Percentiles rank a stretch among this genome's conserved stretches.
phyloP scores from a whole-genome alignment of 805 yeast species.

The Yamadazyma takamatsuzukensis region DNA sequence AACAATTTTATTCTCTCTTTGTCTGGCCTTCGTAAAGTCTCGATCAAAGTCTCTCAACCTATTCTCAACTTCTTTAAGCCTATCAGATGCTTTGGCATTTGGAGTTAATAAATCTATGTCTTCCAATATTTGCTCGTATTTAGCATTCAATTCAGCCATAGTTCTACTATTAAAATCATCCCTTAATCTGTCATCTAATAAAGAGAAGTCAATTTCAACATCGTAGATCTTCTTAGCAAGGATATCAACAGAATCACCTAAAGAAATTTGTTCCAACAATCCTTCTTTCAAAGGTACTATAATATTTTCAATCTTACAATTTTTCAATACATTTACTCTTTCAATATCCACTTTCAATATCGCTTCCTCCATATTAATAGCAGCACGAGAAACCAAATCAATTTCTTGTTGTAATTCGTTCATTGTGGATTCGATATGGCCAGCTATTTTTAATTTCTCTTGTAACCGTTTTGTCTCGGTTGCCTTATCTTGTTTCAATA shows the following conservation, averaged over 20 bases:
- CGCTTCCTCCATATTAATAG: conserved; percentile 47
- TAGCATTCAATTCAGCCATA: conserved; percentile 33
- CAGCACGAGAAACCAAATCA: conserved; percentile 23
- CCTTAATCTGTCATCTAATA: conserved; percentile 41
- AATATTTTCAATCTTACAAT: conserved; percentile 71
- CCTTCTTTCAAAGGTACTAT: conserved; percentile 62
- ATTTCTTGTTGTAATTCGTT: conserved; percentile 37
- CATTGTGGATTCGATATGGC: conserved; percentile 23
- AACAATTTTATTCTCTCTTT: conserved; percentile 51
- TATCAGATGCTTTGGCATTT: conserved; percentile 75
- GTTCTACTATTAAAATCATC: conserved; percentile 36
- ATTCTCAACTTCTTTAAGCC: conserved; percentile 64
- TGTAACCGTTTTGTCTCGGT: conserved; percentile 9
- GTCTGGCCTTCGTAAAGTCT: conserved; percentile 61
- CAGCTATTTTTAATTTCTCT: conserved; percentile 19
- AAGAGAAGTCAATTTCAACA: conserved; percentile 53
- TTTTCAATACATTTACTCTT: conserved; percentile 56
- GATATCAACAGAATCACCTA: conserved; percentile 48
- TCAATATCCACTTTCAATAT: conserved; percentile 52
- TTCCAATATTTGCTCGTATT: conserved; percentile 29
- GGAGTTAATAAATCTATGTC: conserved; percentile 60
- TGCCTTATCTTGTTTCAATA: conserved; percentile 18
- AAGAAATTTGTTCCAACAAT: conserved; percentile 55
- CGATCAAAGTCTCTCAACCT: conserved; percentile 58
- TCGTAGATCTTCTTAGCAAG: conserved; percentile 39